These are phyloP conservation scores for Auricularia sp. DNA, from an alignment of 768 basidiomycete species.

Conservation along the genomic window DNA sequence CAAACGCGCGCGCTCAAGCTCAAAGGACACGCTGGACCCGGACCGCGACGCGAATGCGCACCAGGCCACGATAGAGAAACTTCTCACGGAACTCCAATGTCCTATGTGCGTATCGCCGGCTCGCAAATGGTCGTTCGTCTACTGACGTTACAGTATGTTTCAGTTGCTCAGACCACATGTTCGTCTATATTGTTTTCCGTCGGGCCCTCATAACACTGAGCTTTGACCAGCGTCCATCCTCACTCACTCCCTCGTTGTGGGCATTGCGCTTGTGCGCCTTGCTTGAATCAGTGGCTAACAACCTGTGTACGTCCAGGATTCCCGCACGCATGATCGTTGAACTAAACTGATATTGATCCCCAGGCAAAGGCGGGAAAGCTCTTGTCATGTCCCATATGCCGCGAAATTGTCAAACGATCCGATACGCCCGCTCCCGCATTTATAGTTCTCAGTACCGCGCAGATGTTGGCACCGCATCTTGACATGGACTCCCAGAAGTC, in stretches of 20 bases:
- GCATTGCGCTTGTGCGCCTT: neutral
- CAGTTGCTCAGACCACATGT: neutral
- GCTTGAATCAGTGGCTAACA: neutral
- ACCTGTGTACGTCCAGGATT: neutral
- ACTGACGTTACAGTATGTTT: neutral
- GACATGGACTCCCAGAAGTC: too few relatives aligned
- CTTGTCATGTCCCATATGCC: too few relatives aligned
- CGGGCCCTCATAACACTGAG: neutral
- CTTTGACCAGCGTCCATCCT: neutral
- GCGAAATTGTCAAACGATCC: too few relatives aligned
- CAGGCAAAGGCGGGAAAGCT: too few relatives aligned
- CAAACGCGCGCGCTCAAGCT: neutral
- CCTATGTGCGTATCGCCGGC: neutral
- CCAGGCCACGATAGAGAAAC: neutral
- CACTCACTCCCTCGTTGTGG: neutral
- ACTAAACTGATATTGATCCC: too few relatives aligned
- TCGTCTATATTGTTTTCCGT: neutral
- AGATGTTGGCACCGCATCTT: too few relatives aligned
- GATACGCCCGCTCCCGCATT: too few relatives aligned
- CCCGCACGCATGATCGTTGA: too few relatives aligned
- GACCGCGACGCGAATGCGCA: neutral
- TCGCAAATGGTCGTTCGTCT: neutral
- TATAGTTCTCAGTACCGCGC: too few relatives aligned
- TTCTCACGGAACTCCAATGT: neutral
- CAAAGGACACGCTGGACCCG: neutral